Evolutionary conservation across 768 basidiomycete genomes (phyloP).

Genomic region (Lactarius akahatsu): DNA sequence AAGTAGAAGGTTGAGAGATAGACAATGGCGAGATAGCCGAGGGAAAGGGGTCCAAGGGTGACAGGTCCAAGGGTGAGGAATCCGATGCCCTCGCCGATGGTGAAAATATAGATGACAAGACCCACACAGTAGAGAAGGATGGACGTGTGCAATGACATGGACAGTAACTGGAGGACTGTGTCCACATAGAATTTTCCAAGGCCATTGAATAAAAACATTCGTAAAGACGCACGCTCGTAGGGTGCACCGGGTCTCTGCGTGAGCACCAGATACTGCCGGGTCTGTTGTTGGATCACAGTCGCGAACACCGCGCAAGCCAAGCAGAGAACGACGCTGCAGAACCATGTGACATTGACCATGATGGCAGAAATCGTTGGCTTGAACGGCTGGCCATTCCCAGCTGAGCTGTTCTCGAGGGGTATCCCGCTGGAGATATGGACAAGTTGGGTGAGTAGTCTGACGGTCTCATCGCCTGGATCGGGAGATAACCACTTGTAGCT

Average conservation of each 20-base stretch:
- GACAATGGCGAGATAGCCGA: neutral
- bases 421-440: neutral
- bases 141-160: constrained; percentile 7
- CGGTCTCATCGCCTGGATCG: neutral
- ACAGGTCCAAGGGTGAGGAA: neutral
- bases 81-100: no score
- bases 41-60: no score
- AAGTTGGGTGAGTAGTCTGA: constrained; percentile 11
- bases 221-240: neutral
- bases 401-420: neutral
- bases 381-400: neutral
- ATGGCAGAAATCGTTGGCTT: neutral
- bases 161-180: neutral
- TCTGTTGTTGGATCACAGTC: constrained; percentile 8
- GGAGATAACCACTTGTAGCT: constrained; percentile 18
- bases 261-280: neutral
- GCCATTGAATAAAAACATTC: neutral
- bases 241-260: neutral
- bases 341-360: constrained; percentile 19
- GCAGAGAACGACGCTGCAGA: constrained; percentile 17
- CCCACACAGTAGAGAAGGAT: constrained; percentile 16
- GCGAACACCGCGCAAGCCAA: constrained; percentile 9
- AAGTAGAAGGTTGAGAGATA: neutral
- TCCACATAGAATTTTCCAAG: neutral
- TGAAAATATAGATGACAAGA: constrained; percentile 1